Conservation (phyloP, 768 basidiomycete species). For the Psilocybe azurescens region DNA sequence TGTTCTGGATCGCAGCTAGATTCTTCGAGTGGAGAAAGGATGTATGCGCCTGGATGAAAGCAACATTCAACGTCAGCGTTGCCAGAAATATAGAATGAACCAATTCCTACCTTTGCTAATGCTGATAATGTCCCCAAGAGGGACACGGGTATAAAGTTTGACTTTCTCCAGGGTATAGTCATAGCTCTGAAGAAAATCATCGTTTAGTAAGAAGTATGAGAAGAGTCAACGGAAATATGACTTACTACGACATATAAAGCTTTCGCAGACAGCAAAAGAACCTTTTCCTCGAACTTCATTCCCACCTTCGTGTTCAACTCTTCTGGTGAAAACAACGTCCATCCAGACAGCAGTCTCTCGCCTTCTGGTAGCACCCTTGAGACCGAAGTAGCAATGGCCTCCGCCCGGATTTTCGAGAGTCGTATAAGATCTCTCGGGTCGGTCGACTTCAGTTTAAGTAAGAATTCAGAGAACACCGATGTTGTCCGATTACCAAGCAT, state of each 20-base stretch:
- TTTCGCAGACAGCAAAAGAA: slow-evolving; percentile 69
- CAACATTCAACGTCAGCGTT: slow-evolving; percentile 6
- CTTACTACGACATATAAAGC: slow-evolving; percentile 85
- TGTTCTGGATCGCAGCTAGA: slow-evolving; percentile 86
- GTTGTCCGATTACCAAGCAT: slow-evolving; percentile 87
- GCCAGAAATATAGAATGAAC: not conserved
- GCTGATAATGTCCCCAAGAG: slow-evolving; percentile 76
- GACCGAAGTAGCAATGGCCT: slow-evolving; percentile 90
- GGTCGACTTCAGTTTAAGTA: slow-evolving; percentile 86
- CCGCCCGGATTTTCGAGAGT: slow-evolving; percentile 86
- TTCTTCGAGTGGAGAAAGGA: slow-evolving; percentile 92
- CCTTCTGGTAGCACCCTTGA: slow-evolving; percentile 77
- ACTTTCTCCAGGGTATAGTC: slow-evolving; percentile 95
- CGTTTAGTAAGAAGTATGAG: not conserved
- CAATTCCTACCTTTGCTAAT: slow-evolving; percentile 73
- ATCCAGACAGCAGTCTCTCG: slow-evolving; percentile 81
- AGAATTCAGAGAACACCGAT: slow-evolving; percentile 92
- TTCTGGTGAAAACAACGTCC: slow-evolving; percentile 91
- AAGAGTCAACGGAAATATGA: not conserved
- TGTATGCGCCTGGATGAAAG: slow-evolving; percentile 78
- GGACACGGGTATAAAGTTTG: slow-evolving; percentile 87
- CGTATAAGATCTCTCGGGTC: slow-evolving; percentile 91
- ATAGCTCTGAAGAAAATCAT: slow-evolving; percentile 64
- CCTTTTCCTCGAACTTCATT: slow-evolving; percentile 94
- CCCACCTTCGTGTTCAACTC: slow-evolving; percentile 72